Percentiles rank a stretch among this genome's conserved stretches.
phyloP scores from a whole-genome alignment of 176 grass and related monocot species.

The Panicum miliaceum region DNA sequence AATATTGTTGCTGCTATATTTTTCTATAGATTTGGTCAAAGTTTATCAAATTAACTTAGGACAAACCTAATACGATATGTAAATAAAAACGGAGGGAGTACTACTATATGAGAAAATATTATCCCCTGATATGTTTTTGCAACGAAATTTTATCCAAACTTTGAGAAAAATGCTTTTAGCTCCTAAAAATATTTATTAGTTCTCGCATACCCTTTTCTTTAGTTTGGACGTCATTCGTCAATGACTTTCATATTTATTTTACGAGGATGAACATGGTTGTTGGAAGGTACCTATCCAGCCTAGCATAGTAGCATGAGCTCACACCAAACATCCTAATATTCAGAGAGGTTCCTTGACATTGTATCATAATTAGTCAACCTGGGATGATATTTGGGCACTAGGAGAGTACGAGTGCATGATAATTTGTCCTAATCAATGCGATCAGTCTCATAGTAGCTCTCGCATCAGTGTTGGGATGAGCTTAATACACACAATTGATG shows the following conservation, averaged over 20 bases:
- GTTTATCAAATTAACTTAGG: too few species aligned
- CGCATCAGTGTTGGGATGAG: too few species aligned
- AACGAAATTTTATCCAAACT: not conserved
- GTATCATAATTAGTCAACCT: not conserved
- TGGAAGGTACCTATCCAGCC: not conserved
- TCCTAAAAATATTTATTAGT: not conserved
- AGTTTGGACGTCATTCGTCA: not conserved
- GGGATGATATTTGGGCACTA: not conserved
- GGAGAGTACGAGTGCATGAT: not conserved
- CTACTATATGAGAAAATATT: too few species aligned
- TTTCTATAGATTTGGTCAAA: too few species aligned
- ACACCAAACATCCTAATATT: not conserved
- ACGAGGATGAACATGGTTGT: slow-evolving; percentile 8
- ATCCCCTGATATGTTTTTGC: not conserved
- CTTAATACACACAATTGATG: too few species aligned
- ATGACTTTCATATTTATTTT: not conserved
- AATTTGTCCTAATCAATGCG: not conserved
- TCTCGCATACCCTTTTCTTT: too few species aligned
- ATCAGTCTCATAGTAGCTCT: not conserved
- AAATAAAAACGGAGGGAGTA: too few species aligned
- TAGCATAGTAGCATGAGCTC: not conserved
- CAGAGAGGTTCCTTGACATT: not conserved
- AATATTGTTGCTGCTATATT: too few species aligned
- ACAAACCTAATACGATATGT: too few species aligned
- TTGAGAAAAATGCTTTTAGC: not conserved